These are phyloP conservation scores for Ustilago crameri DNA, from an alignment of 1,284 basidiomycete species.

Conservation along the genomic window DNA sequence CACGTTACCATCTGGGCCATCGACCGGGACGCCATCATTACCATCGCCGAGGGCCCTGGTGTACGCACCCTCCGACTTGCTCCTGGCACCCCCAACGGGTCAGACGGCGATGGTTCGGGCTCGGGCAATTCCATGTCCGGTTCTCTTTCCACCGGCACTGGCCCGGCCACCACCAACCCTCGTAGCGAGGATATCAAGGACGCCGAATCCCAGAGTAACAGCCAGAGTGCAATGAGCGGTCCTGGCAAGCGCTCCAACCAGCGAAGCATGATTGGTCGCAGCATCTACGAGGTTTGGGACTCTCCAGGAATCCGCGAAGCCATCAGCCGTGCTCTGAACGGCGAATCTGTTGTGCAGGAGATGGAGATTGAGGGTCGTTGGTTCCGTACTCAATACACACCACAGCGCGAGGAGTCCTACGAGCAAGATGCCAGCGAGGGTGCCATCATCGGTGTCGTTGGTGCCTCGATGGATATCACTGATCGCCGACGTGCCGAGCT, in stretches of 20 bases:
- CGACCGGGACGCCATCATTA: conserved; percentile 57
- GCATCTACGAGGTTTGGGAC: conserved; percentile 61
- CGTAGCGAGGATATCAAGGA: conserved; percentile 45
- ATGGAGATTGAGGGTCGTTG: conserved; percentile 64
- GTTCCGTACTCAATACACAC: conserved; percentile 64
- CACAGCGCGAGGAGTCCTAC: conserved; percentile 51
- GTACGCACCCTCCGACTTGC: conserved; percentile 60
- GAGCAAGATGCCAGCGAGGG: conserved; percentile 47
- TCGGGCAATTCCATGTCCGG: conserved; percentile 43
- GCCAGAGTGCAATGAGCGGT: conserved; percentile 47
- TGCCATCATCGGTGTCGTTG: conserved; percentile 65
- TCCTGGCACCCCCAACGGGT: conserved; percentile 56
- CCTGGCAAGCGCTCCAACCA: conserved; percentile 36
- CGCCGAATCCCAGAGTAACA: conserved; percentile 49
- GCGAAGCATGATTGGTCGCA: conserved; percentile 56
- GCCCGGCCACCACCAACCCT: conserved; percentile 6
- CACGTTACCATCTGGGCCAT: conserved; percentile 65
- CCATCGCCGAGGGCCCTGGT: conserved; percentile 62
- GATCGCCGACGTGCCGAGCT: conserved; percentile 65
- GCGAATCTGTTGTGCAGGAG: conserved; percentile 60
- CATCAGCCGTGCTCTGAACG: conserved; percentile 53
- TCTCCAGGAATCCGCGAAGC: conserved; percentile 52
- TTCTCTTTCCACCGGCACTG: conserved; percentile 18
- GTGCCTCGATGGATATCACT: conserved; percentile 68
- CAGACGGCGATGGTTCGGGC: conserved; percentile 44